phyloP scores from a whole-genome alignment of 192 early-diverging fungal species.

The Mortierella alpina region DNA sequence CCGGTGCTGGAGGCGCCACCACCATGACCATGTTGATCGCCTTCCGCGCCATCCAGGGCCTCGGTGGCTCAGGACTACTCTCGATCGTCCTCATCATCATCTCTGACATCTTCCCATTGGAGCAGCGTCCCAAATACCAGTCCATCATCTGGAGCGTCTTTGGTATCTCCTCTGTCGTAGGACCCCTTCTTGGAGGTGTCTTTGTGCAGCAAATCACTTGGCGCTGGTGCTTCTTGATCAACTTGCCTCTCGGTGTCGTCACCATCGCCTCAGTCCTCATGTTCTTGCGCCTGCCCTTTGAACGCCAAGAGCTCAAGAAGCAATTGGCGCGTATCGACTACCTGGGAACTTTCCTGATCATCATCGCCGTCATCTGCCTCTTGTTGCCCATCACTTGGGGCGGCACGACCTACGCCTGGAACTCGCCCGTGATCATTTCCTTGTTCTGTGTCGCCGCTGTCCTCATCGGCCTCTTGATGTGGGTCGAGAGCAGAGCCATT shows the following conservation, averaged over 20 bases:
- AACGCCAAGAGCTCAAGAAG: constrained; percentile 60
- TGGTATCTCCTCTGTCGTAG: constrained; percentile 80
- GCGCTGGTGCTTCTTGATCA: constrained; percentile 87
- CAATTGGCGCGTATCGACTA: constrained; percentile 80
- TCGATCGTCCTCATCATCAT: constrained; percentile 85
- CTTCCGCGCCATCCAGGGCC: constrained; percentile 81
- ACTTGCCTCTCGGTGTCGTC: constrained; percentile 81
- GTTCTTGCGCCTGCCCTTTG: constrained; percentile 68
- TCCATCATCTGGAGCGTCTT: constrained; percentile 81
- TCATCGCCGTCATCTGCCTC: constrained; percentile 64
- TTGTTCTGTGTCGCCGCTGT: constrained; percentile 61
- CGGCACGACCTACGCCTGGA: constrained; percentile 78
- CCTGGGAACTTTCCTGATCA: constrained; percentile 61
- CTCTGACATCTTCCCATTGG: constrained; percentile 82
- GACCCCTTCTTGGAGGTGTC: constrained; percentile 86
- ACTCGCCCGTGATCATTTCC: constrained; percentile 65
- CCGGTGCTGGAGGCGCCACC: constrained; percentile 80
- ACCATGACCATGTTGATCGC: constrained; percentile 73
- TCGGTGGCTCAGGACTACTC: constrained; percentile 86
- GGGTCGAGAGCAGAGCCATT: constrained; percentile 72
- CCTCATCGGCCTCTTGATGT: constrained; percentile 63
- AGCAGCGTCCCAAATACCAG: constrained; percentile 87
- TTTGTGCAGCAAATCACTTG: constrained; percentile 76
- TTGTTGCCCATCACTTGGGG: constrained; percentile 79
- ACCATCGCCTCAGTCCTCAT: constrained; percentile 66